These are phyloP conservation scores for Ganoderma multipileum DNA, from an alignment of 1,284 basidiomycete genomes.

Conservation along the genomic window DNA sequence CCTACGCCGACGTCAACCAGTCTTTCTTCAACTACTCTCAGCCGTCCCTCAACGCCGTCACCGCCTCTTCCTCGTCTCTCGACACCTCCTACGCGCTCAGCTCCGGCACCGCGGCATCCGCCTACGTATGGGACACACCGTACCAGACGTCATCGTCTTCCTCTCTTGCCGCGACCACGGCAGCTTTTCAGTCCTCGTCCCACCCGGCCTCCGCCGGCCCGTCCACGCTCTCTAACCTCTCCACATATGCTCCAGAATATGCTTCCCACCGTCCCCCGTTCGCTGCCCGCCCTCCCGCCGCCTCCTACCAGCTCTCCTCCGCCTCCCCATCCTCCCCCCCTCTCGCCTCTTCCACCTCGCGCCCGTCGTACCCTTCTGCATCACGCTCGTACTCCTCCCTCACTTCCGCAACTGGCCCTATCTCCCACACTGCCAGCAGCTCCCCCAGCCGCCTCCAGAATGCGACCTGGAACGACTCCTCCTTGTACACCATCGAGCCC, in stretches of 20 bases:
- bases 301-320: conserved; percentile 12
- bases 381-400: conserved; percentile 27
- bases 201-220: conserved; percentile 19
- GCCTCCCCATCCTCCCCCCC: conserved; percentile 15
- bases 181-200: conserved; percentile 17
- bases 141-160: conserved; percentile 20
- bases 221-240: conserved; percentile 13
- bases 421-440: conserved; percentile 11
- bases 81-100: conserved; percentile 12
- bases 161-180: conserved; percentile 18
- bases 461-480: conserved; percentile 6
- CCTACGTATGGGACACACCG: conserved; percentile 26
- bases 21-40: conserved; percentile 27
- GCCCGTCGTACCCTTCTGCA: conserved; percentile 18
- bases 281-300: conserved; percentile 6
- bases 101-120: conserved; percentile 5
- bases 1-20: conserved; percentile 22
- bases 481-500: conserved; percentile 13
- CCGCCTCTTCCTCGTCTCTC: conserved; percentile 16
- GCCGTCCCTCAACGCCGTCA: conserved; percentile 25
- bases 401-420: conserved; percentile 15
- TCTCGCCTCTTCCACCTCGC: conserved; percentile 18
- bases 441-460: conserved; percentile 10
- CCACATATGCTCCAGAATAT: conserved; percentile 11
- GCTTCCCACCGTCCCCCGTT: conserved; percentile 14